A percentile compares a stretch with the other conserved stretches of the same genome.
Conservation (phyloP, 78 protist genomes). For the Dictyostelium capitatum region DNA sequence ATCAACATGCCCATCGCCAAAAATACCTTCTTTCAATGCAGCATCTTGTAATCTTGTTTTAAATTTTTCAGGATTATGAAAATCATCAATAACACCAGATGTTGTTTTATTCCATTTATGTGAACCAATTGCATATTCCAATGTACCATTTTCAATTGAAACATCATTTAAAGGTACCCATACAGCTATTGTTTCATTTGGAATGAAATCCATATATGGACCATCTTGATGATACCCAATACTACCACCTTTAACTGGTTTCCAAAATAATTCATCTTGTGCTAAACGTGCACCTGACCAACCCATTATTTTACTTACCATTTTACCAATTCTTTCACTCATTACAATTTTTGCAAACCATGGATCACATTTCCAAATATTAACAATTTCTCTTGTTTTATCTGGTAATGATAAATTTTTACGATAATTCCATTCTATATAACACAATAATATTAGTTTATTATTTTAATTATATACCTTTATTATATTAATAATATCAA, state of each 20-base stretch:
- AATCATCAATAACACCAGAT: background rate
- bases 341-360: constrained; percentile 11
- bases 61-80: constrained; percentile 57
- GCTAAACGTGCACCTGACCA: constrained; percentile 54
- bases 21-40: background rate
- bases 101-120: constrained; percentile 35
- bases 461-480: background rate
- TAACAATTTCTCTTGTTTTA: constrained; percentile 10
- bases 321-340: constrained; percentile 22
- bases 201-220: constrained; percentile 39
- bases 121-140: constrained; percentile 56
- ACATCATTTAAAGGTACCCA: constrained; percentile 66
- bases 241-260: background rate
- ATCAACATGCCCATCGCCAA: background rate
- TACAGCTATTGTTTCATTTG: constrained; percentile 4
- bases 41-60: background rate
- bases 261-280: constrained; percentile 67
- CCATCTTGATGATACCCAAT: constrained; percentile 66
- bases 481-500: background rate
- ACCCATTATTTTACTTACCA: constrained; percentile 41
- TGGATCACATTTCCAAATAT: constrained; percentile 13
- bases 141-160: constrained; percentile 47
- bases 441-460: background rate
- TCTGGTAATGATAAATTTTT: constrained; percentile 4
- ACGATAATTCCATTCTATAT: constrained; percentile 12